Evolutionary conservation across 805 yeast species (phyloP).

Genomic region (Yamadazyma sp.): DNA sequence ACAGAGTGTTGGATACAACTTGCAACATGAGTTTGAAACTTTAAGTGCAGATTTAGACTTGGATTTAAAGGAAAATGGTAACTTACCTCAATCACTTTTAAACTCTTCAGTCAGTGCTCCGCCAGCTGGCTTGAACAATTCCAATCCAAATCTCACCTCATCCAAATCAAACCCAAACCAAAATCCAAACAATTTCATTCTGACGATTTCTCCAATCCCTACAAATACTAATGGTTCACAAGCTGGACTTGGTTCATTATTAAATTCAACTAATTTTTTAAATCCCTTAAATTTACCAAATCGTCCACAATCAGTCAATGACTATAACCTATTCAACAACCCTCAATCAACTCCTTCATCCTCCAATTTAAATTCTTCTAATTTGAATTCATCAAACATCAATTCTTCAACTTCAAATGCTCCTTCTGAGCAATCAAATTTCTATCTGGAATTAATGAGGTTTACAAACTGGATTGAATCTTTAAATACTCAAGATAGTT

Average conservation of each 20-base stretch:
- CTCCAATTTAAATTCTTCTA: conserved; percentile 7
- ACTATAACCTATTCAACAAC: conserved; percentile 20
- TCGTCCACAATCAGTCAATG: conserved; percentile 44
- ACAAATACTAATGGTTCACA: conserved; percentile 12
- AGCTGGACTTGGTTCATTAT: conserved; percentile 25
- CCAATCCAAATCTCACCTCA: too few relatives aligned
- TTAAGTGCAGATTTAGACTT: conserved; percentile 44
- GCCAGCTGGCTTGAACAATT: too few relatives aligned
- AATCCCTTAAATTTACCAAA: conserved; percentile 31
- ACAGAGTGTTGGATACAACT: conserved; percentile 44
- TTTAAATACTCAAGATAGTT: conserved; percentile 49
- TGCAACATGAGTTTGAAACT: conserved; percentile 48
- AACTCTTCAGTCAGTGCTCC: neutral
- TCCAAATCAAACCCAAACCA: too few relatives aligned
- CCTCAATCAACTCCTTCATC: conserved; percentile 6
- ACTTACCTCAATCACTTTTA: too few relatives aligned
- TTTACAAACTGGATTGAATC: conserved; percentile 50
- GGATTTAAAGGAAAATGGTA: conserved; percentile 29
- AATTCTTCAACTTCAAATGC: conserved; percentile 6
- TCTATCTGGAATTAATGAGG: conserved; percentile 49
- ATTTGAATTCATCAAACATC: conserved; percentile 12
- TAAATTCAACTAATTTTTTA: conserved; percentile 23
- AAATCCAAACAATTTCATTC: too few relatives aligned
- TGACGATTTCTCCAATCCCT: conserved; percentile 13
- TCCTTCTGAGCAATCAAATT: conserved; percentile 21